Percentiles rank a stretch among this genome's conserved stretches.
These are phyloP conservation scores for Endocalyx cinctus DNA, from an alignment of 2,329 filamentous ascomycete genomes.

Conservation along the genomic window DNA sequence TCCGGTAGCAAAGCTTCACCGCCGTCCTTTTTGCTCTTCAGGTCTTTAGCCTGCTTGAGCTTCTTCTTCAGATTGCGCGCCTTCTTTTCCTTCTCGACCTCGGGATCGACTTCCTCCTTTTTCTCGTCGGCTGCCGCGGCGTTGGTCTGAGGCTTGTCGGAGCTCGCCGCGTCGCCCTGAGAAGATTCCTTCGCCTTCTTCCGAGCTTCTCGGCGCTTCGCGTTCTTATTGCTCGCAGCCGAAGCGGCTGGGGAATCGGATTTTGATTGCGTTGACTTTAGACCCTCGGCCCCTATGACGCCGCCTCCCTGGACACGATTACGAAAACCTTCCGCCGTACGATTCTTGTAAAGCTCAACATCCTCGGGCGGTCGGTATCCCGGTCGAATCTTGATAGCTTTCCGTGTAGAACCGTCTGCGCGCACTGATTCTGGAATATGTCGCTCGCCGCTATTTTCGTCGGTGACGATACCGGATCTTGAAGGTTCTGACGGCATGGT, in stretches of 20 bases:
- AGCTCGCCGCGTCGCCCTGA: conserved; percentile 49
- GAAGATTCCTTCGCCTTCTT: conserved; percentile 61
- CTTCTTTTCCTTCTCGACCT: conserved; percentile 85
- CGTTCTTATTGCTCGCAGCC: conserved; percentile 72
- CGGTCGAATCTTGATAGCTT: conserved; percentile 88
- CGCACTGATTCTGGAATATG: conserved; percentile 85
- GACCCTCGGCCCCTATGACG: conserved; percentile 68
- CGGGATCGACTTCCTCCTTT: conserved; percentile 52
- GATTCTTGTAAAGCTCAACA: conserved; percentile 92
- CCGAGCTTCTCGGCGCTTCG: conserved; percentile 61
- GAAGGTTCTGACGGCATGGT: conserved; percentile 46
- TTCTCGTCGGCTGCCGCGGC: conserved; percentile 33
- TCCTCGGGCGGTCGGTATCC: conserved; percentile 94
- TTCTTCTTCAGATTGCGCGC: conserved; percentile 91
- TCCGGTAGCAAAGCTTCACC: conserved; percentile 82
- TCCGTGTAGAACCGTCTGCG: conserved; percentile 84
- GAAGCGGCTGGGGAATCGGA: conserved; percentile 41
- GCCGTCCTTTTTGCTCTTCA: conserved; percentile 85
- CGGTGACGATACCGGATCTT: conserved; percentile 72
- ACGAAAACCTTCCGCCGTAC: conserved; percentile 79
- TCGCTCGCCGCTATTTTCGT: conserved; percentile 71
- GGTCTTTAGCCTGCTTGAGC: conserved; percentile 83
- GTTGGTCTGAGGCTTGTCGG: conserved; percentile 28
- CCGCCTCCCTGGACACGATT: conserved; percentile 65
- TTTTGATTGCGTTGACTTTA: conserved; percentile 46